Evolutionary conservation across 306 rosid species (phyloP).

Genomic region (Mimosa bimucronata): DNA sequence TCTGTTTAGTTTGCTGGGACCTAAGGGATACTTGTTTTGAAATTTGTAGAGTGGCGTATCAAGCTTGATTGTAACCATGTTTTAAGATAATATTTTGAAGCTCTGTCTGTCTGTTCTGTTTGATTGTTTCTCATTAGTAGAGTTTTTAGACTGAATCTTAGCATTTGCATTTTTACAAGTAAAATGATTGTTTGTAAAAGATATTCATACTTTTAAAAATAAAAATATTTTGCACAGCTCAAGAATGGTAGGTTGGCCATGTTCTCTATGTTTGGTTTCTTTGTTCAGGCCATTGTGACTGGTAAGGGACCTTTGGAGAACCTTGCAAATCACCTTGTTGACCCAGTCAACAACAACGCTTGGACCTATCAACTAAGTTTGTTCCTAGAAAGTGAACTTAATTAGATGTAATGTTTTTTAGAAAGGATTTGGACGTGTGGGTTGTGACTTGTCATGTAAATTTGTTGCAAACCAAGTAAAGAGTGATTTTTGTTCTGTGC

Average conservation of each 20-base stretch:
- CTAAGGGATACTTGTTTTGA: too few relatives aligned
- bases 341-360: conserved; percentile 37
- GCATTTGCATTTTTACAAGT: too few relatives aligned
- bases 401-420: neutral
- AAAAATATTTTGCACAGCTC: too few relatives aligned
- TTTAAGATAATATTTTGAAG: too few relatives aligned
- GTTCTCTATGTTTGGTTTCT: conserved; percentile 28
- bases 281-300: conserved; percentile 48
- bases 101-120: too few relatives aligned
- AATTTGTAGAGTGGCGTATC: too few relatives aligned
- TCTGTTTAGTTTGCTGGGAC: too few relatives aligned
- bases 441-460: conserved; percentile 9
- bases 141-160: too few relatives aligned
- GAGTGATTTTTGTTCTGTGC: neutral
- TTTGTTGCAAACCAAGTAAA: neutral
- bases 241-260: conserved; percentile 37
- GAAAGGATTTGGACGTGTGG: neutral
- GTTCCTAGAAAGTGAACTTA: conserved; percentile 41
- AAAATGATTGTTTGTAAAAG: too few relatives aligned
- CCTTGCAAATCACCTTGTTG: conserved; percentile 39
- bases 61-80: too few relatives aligned
- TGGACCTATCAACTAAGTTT: conserved; percentile 37
- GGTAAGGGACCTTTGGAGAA: conserved; percentile 46
- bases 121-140: too few relatives aligned
- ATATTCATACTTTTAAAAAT: too few relatives aligned